Conservation (phyloP, 2,329 filamentous ascomycete species). For the Sphaceloma murrayae region DNA sequence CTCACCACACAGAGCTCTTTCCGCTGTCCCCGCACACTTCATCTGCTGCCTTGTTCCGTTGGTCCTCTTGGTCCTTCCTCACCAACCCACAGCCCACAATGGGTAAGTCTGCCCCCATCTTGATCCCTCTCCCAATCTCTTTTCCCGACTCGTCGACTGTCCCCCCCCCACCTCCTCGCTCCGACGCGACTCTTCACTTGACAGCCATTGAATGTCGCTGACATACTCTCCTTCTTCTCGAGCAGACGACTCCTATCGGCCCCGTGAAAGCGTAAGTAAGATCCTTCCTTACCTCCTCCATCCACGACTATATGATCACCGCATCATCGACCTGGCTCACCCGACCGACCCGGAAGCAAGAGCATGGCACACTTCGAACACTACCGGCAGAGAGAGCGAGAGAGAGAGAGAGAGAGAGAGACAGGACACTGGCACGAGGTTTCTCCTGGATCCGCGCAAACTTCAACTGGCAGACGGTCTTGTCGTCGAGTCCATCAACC, state of each 20-base stretch:
- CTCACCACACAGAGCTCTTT: conserved; percentile 5
- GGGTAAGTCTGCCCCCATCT: conserved; percentile 18
- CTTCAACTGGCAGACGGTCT: too few species aligned
- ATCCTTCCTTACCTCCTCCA: conserved; percentile 7
- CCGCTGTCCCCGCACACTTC: conserved; percentile 14
- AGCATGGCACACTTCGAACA: too few species aligned
- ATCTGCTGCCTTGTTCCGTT: conserved; percentile 12
- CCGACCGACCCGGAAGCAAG: neutral
- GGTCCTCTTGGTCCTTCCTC: conserved; percentile 6
- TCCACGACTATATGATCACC: conserved; percentile 10
- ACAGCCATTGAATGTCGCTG: conserved; percentile 16
- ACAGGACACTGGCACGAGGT: too few species aligned
- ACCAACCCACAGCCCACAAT: conserved; percentile 16
- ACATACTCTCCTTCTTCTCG: conserved; percentile 15
- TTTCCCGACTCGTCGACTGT: conserved; percentile 8
- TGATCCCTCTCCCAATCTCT: conserved; percentile 14
- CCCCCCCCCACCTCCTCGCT: conserved; percentile 17
- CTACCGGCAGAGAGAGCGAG: too few species aligned
- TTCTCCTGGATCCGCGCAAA: too few species aligned
- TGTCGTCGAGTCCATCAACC: too few species aligned
- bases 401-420: too few species aligned
- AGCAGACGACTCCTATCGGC: conserved; percentile 26
- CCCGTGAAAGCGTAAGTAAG: conserved; percentile 25
- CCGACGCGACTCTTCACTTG: conserved; percentile 11
- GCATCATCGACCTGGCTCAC: neutral